Evolutionary conservation across 73 alveolate species (phyloP), one percentile per base, ranked within the genome.

Genomic region (Stentor roeselii): DNA sequence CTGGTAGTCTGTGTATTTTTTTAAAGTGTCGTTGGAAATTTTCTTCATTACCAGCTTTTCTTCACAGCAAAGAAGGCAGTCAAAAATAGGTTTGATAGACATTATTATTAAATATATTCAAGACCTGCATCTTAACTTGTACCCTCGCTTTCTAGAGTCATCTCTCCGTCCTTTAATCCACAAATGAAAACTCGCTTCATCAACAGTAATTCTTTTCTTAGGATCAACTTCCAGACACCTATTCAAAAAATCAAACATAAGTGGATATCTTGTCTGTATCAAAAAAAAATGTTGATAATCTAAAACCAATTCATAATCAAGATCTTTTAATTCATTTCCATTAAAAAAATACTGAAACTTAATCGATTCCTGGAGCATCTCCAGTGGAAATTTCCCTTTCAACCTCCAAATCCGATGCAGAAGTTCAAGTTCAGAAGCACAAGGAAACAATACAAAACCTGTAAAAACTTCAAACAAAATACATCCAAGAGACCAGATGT

Each of bases 401-500:
- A 6, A 11, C 67, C 6, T 21, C 6, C 6, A 11, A 50, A 50
- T 50, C 21, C 21, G 6, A 50, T 50, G 21, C 21, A 50, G 21
- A 50, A 50, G 91, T 61, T 93, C 98, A 75, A 87, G 89, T 35
- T 92, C 92, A 34, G 83, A 67, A 39, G 61, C 87, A 27, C 96
- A 96, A 36, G 89, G 88, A 89, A 93, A 93, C 41, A 93, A 42
- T 11, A 96, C 96, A 58, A 80, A 76, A 2, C 99, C 99, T 59
- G 83, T 89, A 59, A 95, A 86, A 87, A 93, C 67, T 86, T 96
- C 99, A 36, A 96, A 95, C 3, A 95, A 90, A 21, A 96, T 96
- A 84, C 98, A 96, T 36, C 99, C 99, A 60, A 94, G 93, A 75
- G 97, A 89, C 97, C 98, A 93, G 40, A 93, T 86, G 83, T 93